Evolutionary conservation across 768 basidiomycete species (phyloP), one percentile per base, ranked within the genome.

Genomic region (Leucocoprinus sp.): DNA sequence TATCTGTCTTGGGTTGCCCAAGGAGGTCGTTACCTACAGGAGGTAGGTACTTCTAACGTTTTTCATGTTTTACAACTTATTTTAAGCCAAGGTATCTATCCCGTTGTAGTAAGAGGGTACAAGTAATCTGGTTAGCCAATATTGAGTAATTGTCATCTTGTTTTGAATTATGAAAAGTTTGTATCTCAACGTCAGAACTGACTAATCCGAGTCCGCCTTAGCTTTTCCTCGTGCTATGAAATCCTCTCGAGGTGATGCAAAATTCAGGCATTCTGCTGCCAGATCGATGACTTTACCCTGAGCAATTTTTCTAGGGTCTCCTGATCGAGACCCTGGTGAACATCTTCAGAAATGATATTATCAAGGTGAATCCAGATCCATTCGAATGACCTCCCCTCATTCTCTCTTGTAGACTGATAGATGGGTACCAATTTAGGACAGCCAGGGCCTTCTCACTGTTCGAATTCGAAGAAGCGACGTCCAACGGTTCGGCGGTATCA

Each of bases 191-290:
- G n/a, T n/a, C n/a, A n/a, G n/a, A n/a, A n/a, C n/a, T n/a, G n/a
- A n/a, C n/a, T n/a, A n/a, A n/a, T n/a, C n/a, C n/a, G n/a, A n/a
- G n/a, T n/a, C n/a, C n/a, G n/a, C n/a, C n/a, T n/a, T n/a, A n/a
- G n/a, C n/a, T n/a, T n/a, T n/a, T n/a, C n/a, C n/a, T 46, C 0
- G 66, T 66, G 4, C 57, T 49, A 1, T 48, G 23, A 0, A 57
- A 56, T 3, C 73, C 70, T 1, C 71, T 65, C 6, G 78, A 80
- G 0, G 78, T 80, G 52, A 81, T 67, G 71, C 79, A 52, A 78
- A 76, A 5, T 57, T 66, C 42, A 65, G 60, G 2, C 56, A 56
- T 18, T 59, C 55, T 0, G 56, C 45, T 5, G 56, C 50, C 6
- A 79, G 59, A 36, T 67, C 45, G 21, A 77, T 48, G 7, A 76